Base-by-base conservation (phyloP, 2,329 filamentous ascomycete species). In the Phaeosphaeriaceae sp. region DNA sequence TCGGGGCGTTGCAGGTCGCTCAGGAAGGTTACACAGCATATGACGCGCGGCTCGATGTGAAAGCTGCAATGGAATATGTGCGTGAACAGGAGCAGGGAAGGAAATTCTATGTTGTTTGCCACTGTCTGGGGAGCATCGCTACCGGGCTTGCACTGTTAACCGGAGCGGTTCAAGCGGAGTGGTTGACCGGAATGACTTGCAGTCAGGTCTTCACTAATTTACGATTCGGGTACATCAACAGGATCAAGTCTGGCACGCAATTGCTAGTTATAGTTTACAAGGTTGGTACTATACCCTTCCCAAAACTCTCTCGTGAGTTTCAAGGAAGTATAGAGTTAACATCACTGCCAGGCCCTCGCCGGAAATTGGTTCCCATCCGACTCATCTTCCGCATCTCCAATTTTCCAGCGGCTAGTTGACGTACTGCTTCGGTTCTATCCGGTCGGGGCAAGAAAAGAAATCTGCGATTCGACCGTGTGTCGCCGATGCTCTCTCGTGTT, bases 131-230 rank as follows among this genome's bases (percentile, higher is more conserved):
- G 20, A 81, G 82, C 35, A 83, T 87, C 0, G 82, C 84, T 1
- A 77, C 83, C 44, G 72, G 81, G 0, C 73, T 77, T 3, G 85
- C 83, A n/a, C 74, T 88, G 1, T 76, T 88, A 1, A 83, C 85
- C 63, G 84, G 85, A 30, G 82, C 81, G 1, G 83, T 87, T 42
- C 81, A 83, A 0, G 57, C 78, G 0, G 65, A 66, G 33, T 87
- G 83, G 83, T 77, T 87, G 58, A 69, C 74, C 15, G 85, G 85
- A 15, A 74, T 87, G 45, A 81, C 79, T 0, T 81, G 78, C 64
- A 83, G 80, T 29, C 83, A 87, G 60, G 83, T 86, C 2, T 87
- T 87, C 66, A 83, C 85, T 76, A 82, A 87, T 68, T 82, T 84
- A 1, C 75, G 83, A 37, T 87, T 83, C 80, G 77, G 77, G 54